Conservation (phyloP, 2,329 filamentous ascomycete genomes). For the Anthostomella pinea region DNA sequence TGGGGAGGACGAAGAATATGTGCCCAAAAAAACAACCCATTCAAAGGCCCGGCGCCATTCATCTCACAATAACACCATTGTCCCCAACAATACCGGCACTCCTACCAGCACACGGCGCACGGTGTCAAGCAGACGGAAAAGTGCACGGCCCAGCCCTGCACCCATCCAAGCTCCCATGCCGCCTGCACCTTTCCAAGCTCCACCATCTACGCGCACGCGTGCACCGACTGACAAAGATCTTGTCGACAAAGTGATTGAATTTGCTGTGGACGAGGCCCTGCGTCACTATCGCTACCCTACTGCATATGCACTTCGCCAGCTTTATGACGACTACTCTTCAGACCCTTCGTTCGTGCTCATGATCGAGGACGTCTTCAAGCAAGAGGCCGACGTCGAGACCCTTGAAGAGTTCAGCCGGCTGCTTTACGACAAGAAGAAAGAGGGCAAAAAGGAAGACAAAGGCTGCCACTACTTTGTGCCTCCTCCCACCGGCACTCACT, state of each 20-base stretch:
- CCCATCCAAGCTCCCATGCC: conserved; percentile 8
- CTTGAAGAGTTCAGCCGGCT: conserved; percentile 49
- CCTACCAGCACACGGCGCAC: conserved; percentile 22
- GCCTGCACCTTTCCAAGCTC: conserved; percentile 17
- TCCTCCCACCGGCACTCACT: conserved; percentile 40
- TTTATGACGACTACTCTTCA: conserved; percentile 56
- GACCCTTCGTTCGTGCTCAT: conserved; percentile 53
- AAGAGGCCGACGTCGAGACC: conserved; percentile 53
- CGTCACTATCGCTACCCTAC: conserved; percentile 57
- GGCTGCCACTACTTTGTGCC: conserved; percentile 54
- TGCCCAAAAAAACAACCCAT: conserved; percentile 37
- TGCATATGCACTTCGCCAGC: conserved; percentile 57
- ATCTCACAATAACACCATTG: conserved; percentile 8
- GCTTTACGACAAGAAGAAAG: conserved; percentile 53
- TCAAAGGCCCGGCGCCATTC: conserved; percentile 20
- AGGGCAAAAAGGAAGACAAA: conserved; percentile 53
- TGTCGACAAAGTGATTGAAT: conserved; percentile 52
- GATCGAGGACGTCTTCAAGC: conserved; percentile 56
- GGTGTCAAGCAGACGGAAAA: conserved; percentile 24
- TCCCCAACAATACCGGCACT: conserved; percentile 9
- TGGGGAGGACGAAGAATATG: conserved; percentile 43
- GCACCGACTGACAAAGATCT: conserved; percentile 40
- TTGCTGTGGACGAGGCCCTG: conserved; percentile 58
- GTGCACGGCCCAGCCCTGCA: conserved; percentile 24
- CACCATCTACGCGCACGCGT: conserved; percentile 16